Base-by-base conservation (phyloP, 2,329 filamentous ascomycete species). In the Phialemonium atrogriseum region DNA sequence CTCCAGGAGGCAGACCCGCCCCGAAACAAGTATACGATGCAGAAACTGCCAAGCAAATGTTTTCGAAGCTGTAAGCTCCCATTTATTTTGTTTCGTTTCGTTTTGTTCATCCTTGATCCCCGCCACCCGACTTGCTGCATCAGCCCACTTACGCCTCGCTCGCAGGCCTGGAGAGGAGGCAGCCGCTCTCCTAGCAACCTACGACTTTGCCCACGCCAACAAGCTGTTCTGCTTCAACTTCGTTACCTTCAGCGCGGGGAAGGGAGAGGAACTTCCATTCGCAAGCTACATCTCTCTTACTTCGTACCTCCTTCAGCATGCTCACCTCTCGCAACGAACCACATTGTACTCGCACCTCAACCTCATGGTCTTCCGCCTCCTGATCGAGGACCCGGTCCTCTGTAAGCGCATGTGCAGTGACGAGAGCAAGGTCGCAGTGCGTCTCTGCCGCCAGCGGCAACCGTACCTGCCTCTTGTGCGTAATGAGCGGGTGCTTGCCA, bases 171-270 rank as follows among this genome's bases (percentile, higher is more conserved):
- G 79, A 3, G 72, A 79, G 36, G 79, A 88, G 54, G 83, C 86
- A 11, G 79, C 88, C 5, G 68, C 93, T 3, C 61, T 96, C 4
- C 68, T 98, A 20, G 80, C 86, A 1, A 80, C 85, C 0, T 98
- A 96, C 53, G 91, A 96, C 54, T 96, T 96, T 52, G 78, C 80
- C 4, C 83, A 94, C 50, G 83, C 88, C 20, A 98, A 96, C 63
- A 96, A 95, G 58, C 68, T 95, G 7, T 96, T 98, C 57, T 89
- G 85, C 55, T 82, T 84, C 53, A 88, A 82, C 46, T 60, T 98
- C 25, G 75, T 94, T 31, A 79, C 75, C 3, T 52, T 77, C 15
- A 50, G 71, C 5, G 58, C 77, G 1, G 75, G 78, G 29, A 80
- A 80, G 44, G 73, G 68, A 24, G 67, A 74, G 29, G 79, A 89